These are phyloP conservation scores for Agaricus subrufescens DNA, from an alignment of 768 basidiomycete genomes.

Conservation along the genomic window DNA sequence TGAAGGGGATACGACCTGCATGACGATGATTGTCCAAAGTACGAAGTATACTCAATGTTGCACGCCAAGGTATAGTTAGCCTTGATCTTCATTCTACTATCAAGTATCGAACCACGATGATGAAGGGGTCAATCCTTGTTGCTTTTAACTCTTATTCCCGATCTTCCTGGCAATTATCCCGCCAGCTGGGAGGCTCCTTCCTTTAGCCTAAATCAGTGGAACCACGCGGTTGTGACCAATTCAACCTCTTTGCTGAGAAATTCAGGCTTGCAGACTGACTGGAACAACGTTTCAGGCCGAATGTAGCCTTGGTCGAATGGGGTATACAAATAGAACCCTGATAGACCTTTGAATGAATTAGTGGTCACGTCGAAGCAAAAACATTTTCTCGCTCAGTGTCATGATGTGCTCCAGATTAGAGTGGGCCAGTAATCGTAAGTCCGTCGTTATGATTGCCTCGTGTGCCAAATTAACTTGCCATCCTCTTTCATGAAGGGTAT, in stretches of 20 bases:
- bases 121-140: background rate
- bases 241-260: conserved; percentile 9
- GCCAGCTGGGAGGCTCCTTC: background rate
- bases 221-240: conserved; percentile 4
- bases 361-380: conserved; percentile 6
- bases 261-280: conserved; percentile 10
- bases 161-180: conserved; percentile 11
- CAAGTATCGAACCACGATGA: background rate
- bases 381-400: background rate
- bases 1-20: too few relatives aligned
- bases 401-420: conserved; percentile 13
- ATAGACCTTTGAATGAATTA: too few relatives aligned
- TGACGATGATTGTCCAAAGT: too few relatives aligned
- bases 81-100: conserved; percentile 16
- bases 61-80: too few relatives aligned
- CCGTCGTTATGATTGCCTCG: background rate
- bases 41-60: too few relatives aligned
- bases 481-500: conserved; percentile 14
- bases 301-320: background rate
- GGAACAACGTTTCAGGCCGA: background rate
- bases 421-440: conserved; percentile 17
- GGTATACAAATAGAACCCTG: background rate
- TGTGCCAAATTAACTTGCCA: background rate
- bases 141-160: conserved; percentile 14
- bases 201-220: background rate